Evolutionary conservation across 495 filamentous ascomycete species (phyloP), one percentile per base, ranked within the genome.

Genomic region (Durotheca rogersii): DNA sequence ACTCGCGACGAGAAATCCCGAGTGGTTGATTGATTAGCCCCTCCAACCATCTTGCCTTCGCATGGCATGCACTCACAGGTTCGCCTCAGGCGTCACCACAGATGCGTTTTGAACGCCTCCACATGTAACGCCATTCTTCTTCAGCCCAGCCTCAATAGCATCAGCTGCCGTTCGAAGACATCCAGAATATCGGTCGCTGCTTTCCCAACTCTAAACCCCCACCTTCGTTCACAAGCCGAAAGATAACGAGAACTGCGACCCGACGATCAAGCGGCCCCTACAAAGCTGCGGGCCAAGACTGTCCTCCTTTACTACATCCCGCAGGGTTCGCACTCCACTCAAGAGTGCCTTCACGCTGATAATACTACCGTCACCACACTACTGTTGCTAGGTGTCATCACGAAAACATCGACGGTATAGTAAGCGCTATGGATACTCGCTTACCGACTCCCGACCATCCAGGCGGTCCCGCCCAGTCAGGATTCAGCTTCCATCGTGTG

Each of bases 231-330:
- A 59, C 56, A 59, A 53, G 56, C 50, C 56, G 45, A 51, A 30
- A 47, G 39, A 53, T 50, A 47, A 51, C 45, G 17, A 45, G 6
- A 10, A 50, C 23, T 27, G 9, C 23, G 4, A 4, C 30, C 36
- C 46, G 51, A 42, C 32, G 43, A 59, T 35, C 49, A 40, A 19
- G 36, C 31, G 31, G 23, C 47, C 41, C 35, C 38, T 51, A 59
- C 50, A 50, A 47, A 39, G 35, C 32, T 40, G 32, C 37, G 37
- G 40, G 33, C 46, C 41, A n/a, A 50, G 30, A 59, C 46, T 41
- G 47, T 45, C 42, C 50, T 47, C 37, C 33, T 54, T 53, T 59
- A 59, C 56, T 59, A 59, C 35, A 31, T 27, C 18, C 34, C 50
- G 40, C 35, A 40, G 50, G 50, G 34, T 45, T 42, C 10, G n/a